These are phyloP conservation scores for Ophiostoma ulmi DNA, from an alignment of 2,329 filamentous ascomycete genomes.

Conservation along the genomic window DNA sequence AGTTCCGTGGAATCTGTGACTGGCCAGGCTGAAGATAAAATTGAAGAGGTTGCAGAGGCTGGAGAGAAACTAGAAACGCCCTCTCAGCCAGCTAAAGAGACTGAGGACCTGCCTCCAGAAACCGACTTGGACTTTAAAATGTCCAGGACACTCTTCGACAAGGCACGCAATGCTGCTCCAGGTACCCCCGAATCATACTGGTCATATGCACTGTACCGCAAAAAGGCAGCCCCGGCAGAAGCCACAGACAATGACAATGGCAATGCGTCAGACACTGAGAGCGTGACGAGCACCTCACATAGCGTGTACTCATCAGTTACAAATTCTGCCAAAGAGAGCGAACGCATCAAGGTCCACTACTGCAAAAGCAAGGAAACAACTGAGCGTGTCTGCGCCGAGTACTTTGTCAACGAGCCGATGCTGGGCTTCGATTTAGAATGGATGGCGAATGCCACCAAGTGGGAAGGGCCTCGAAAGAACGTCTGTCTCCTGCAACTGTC, in stretches of 20 bases:
- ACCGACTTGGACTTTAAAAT: constrained; percentile 45
- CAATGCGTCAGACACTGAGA: not conserved
- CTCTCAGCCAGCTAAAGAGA: constrained; percentile 15
- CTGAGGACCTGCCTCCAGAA: constrained; percentile 33
- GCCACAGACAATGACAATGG: constrained; percentile 29
- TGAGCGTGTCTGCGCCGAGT: constrained; percentile 57
- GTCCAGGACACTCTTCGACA: constrained; percentile 41
- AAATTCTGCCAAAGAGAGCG: not conserved
- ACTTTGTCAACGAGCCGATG: constrained; percentile 64
- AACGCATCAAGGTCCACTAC: constrained; percentile 66
- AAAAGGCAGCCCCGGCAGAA: constrained; percentile 37
- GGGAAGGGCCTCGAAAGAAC: constrained; percentile 55
- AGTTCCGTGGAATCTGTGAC: not conserved
- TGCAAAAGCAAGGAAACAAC: constrained; percentile 63
- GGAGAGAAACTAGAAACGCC: not conserved
- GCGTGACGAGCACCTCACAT: not conserved
- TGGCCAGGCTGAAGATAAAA: not conserved
- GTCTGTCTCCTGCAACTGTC: constrained; percentile 81
- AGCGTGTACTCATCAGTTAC: not conserved
- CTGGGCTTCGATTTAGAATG: constrained; percentile 93
- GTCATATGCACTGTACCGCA: constrained; percentile 64
- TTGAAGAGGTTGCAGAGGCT: not conserved
- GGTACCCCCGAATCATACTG: constrained; percentile 55
- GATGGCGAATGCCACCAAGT: constrained; percentile 49
- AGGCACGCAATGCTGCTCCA: constrained; percentile 44